phyloP scores from a whole-genome alignment of 352 stramenopile species.

The Elongisporangium undulatum region DNA sequence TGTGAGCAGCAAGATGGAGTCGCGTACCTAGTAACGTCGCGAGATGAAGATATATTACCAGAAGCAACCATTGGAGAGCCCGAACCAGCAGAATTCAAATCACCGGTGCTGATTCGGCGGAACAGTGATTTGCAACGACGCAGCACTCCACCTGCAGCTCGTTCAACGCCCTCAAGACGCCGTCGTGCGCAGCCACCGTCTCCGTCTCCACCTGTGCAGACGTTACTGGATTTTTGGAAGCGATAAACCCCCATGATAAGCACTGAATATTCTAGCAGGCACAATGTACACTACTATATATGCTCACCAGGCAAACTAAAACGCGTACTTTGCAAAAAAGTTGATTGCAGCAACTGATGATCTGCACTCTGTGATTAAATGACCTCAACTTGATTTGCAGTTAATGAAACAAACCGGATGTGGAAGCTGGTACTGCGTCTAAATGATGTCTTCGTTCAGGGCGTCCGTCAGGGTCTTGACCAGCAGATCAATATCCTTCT shows the following conservation, averaged over 20 bases:
- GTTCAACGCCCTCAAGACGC: constrained; percentile 3
- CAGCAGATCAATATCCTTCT: constrained; percentile 76
- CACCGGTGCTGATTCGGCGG: constrained; percentile 20
- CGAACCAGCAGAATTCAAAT: constrained; percentile 3
- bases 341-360: background rate
- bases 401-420: background rate
- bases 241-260: constrained; percentile 6
- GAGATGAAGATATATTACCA: background rate
- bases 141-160: constrained; percentile 10
- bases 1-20: constrained; percentile 9
- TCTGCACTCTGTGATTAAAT: background rate
- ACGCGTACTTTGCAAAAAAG: background rate
- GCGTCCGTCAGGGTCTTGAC: constrained; percentile 65
- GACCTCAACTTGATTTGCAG: background rate
- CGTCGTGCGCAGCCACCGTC: background rate
- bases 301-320: too few relatives aligned
- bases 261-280: too few relatives aligned
- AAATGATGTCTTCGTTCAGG: constrained; percentile 51
- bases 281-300: too few relatives aligned
- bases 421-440: constrained; percentile 6
- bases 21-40: constrained; percentile 5
- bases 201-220: constrained; percentile 12
- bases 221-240: constrained; percentile 40
- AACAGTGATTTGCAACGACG: constrained; percentile 16
- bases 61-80: background rate